phyloP scores from a whole-genome alignment of 495 filamentous ascomycete species.

The Hypoxylon fuscum region DNA sequence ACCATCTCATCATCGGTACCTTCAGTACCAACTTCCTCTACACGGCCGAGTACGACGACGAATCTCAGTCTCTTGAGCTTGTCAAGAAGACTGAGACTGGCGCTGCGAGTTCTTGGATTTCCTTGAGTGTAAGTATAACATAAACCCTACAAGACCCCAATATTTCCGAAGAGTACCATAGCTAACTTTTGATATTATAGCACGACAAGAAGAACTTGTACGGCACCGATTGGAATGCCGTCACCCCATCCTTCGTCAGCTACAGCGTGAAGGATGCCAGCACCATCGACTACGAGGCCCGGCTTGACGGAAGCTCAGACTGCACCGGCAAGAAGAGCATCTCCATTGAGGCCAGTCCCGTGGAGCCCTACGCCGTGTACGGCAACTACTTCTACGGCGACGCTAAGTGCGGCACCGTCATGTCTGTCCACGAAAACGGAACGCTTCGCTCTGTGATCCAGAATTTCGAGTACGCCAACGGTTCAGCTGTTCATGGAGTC shows the following conservation, averaged over 20 bases:
- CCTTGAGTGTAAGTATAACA: slow-evolving; percentile 45
- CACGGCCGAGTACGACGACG: slow-evolving; percentile 47
- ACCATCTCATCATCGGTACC: slow-evolving; percentile 39
- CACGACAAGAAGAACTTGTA: slow-evolving; percentile 50
- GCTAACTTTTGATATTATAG: slow-evolving; percentile 45
- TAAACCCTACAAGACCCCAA: background rate
- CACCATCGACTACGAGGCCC: slow-evolving; percentile 69
- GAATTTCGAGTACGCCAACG: slow-evolving; percentile 39
- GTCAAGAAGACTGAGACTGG: slow-evolving; percentile 29
- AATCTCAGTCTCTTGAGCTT: slow-evolving; percentile 29
- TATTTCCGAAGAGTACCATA: background rate
- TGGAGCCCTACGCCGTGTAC: slow-evolving; percentile 45
- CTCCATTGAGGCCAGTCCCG: slow-evolving; percentile 38
- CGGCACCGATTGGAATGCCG: slow-evolving; percentile 39
- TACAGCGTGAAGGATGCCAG: slow-evolving; percentile 63
- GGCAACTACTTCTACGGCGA: slow-evolving; percentile 44
- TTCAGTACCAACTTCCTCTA: slow-evolving; percentile 43
- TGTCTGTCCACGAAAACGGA: slow-evolving; percentile 44
- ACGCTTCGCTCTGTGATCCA: slow-evolving; percentile 34
- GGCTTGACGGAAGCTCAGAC: slow-evolving; percentile 70
- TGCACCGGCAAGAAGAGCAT: slow-evolving; percentile 42
- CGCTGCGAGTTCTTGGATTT: slow-evolving; percentile 46
- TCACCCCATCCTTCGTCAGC: slow-evolving; percentile 40
- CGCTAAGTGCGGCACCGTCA: slow-evolving; percentile 45
- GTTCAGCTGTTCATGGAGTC: slow-evolving; percentile 48